These are phyloP conservation scores for Didymella pinodella DNA, from an alignment of 2,329 filamentous ascomycete species.

Conservation along the genomic window DNA sequence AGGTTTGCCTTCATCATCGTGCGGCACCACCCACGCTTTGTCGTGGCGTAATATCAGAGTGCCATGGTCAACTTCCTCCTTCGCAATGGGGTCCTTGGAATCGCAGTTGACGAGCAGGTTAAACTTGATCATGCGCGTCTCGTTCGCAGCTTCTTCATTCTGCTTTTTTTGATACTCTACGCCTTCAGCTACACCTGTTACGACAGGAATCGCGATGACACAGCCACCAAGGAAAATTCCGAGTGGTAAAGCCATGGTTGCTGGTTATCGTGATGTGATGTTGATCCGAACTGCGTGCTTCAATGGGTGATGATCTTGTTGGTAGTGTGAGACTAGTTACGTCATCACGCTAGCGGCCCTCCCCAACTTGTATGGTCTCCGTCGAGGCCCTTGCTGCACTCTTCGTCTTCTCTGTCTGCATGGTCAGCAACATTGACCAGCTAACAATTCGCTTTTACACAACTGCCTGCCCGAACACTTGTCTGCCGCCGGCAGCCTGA, in stretches of 20 bases:
- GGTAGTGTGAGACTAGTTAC: constrained; percentile 11
- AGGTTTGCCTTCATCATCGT: constrained; percentile 42
- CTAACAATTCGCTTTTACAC: no score
- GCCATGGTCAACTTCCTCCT: constrained; percentile 52
- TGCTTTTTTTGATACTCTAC: constrained; percentile 59
- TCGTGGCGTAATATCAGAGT: constrained; percentile 57
- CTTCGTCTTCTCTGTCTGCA: no score
- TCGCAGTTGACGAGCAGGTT: constrained; percentile 58
- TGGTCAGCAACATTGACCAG: no score
- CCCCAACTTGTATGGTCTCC: background rate
- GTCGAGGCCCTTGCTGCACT: no score
- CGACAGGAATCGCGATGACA: constrained; percentile 57
- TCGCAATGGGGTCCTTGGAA: constrained; percentile 38
- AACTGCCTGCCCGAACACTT: no score
- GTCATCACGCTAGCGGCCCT: constrained; percentile 4
- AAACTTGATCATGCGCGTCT: constrained; percentile 62
- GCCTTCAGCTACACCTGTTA: constrained; percentile 61
- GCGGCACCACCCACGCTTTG: constrained; percentile 53
- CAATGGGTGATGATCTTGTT: background rate
- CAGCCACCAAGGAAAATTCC: constrained; percentile 50
- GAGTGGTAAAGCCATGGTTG: constrained; percentile 37
- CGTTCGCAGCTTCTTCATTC: constrained; percentile 59
- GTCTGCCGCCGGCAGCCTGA: no score
- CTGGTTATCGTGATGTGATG: background rate
- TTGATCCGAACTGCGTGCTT: background rate